Conservation (phyloP, 2,329 filamentous ascomycete genomes). For the Neofusicoccum kwambonambiense region DNA sequence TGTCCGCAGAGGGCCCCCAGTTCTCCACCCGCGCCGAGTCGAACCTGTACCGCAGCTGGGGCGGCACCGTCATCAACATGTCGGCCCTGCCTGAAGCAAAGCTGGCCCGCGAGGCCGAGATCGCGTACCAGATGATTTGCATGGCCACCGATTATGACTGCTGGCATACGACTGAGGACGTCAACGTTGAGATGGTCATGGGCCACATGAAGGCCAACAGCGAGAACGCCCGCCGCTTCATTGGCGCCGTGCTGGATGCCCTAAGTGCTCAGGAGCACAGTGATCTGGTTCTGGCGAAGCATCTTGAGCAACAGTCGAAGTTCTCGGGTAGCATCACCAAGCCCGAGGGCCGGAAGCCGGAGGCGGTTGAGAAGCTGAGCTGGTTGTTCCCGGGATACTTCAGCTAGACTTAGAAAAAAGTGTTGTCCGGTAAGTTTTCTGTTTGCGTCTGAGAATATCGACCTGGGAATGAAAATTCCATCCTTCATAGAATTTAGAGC, state of each 20-base stretch:
- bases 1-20: conserved; percentile 74
- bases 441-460: background rate
- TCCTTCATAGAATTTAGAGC: background rate
- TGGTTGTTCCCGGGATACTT: conserved; percentile 88
- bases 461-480: background rate
- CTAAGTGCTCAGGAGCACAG: conserved; percentile 73
- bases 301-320: conserved; percentile 72
- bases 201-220: conserved; percentile 93
- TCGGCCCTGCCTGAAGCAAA: conserved; percentile 92
- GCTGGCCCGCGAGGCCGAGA: conserved; percentile 91
- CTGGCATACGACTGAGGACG: conserved; percentile 78
- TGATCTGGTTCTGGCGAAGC: conserved; percentile 75
- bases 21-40: conserved; percentile 96
- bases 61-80: conserved; percentile 97
- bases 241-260: conserved; percentile 84
- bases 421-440: background rate
- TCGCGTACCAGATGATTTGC: conserved; percentile 97
- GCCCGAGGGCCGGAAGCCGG: conserved; percentile 67
- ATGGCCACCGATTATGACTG: conserved; percentile 99
- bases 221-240: conserved; percentile 79
- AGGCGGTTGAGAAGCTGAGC: conserved; percentile 75
- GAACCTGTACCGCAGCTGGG: conserved; percentile 91
- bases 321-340: conserved; percentile 84
- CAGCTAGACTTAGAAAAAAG: background rate
- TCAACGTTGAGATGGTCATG: conserved; percentile 97